Evolutionary conservation across 228 moss, liverwort and hornwort species (phyloP).

Genomic region (Sphagnum fallax): DNA sequence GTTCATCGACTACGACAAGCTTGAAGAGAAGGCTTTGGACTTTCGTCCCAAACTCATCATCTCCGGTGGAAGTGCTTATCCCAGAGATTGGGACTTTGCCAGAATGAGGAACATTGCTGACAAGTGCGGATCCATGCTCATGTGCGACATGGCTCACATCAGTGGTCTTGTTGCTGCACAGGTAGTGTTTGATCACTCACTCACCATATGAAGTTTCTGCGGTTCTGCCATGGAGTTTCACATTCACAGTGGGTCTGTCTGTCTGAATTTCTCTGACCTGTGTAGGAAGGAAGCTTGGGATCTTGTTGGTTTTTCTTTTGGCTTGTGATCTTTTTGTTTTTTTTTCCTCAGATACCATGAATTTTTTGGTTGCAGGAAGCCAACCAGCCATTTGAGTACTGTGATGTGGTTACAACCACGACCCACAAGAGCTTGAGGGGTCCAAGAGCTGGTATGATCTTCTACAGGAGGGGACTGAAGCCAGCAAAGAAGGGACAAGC

Average conservation of each 20-base stretch:
- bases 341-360: too few relatives aligned
- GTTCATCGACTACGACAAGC: constrained; percentile 79
- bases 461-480: constrained; percentile 76
- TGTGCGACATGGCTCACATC: constrained; percentile 95
- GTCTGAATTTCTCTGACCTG: too few relatives aligned
- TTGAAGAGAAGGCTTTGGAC: constrained; percentile 94
- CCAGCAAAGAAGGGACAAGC: constrained; percentile 70
- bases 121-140: constrained; percentile 77
- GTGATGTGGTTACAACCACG: constrained; percentile 88
- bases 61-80: constrained; percentile 87
- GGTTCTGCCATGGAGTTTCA: too few relatives aligned
- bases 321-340: too few relatives aligned
- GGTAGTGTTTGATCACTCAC: constrained; percentile 3
- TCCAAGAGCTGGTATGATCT: constrained; percentile 95
- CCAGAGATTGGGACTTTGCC: constrained; percentile 83
- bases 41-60: constrained; percentile 94
- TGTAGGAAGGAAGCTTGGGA: too few relatives aligned
- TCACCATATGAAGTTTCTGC: too few relatives aligned
- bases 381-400: constrained; percentile 79
- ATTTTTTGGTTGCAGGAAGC: constrained; percentile 34
- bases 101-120: constrained; percentile 64
- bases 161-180: constrained; percentile 94
- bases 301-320: too few relatives aligned
- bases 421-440: constrained; percentile 92
- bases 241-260: too few relatives aligned